Base-by-base conservation (phyloP, 768 basidiomycete species). In the Boletus patriciae region DNA sequence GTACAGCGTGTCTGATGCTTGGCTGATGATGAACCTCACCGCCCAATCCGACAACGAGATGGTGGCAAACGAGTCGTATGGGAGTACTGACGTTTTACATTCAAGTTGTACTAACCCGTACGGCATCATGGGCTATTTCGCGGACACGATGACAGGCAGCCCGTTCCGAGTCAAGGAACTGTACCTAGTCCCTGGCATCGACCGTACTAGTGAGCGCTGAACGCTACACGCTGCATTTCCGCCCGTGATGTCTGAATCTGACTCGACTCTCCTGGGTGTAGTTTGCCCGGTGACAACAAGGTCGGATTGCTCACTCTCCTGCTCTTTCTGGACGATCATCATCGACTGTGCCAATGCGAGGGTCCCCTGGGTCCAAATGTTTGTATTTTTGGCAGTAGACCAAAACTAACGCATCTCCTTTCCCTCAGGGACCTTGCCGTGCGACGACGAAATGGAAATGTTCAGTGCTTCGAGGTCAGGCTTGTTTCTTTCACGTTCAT, bases 81-180 rank as follows among this genome's bases (percentile, higher is more conserved):
- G 83, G 59, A 57, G 80, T 71, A 9, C 19, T 25, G 8, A 2
- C n/a, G 10, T 29, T 40, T 21, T 3, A 8, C 6, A n/a, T n/a
- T n/a, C n/a, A n/a, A n/a, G n/a, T 49, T 37, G 13, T 56, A 16
- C 18, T 21, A 83, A 84, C 66, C 83, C 83, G 0, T 69, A 73
- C 0, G 80, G 80, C 18, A 84, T 81, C 0, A 70, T 83, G 1
- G 83, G 83, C 10, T 70, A 77, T 42, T 85, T 85, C 62, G 67
- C 78, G 37, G 81, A 83, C 57, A 66, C 62, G 21, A 50, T 57
- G 8, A 82, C 77, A 0, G 74, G 73, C 0, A 23, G 70, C 5
- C 79, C 80, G 0, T 68, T n/a, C n/a, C n/a, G n/a, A n/a, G n/a
- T 72, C 13, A 84, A 84, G 52, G 83, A 80, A 3, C 84, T 82